phyloP scores from a whole-genome alignment of 1,284 basidiomycete species.

The Malassezia pachydermatis region DNA sequence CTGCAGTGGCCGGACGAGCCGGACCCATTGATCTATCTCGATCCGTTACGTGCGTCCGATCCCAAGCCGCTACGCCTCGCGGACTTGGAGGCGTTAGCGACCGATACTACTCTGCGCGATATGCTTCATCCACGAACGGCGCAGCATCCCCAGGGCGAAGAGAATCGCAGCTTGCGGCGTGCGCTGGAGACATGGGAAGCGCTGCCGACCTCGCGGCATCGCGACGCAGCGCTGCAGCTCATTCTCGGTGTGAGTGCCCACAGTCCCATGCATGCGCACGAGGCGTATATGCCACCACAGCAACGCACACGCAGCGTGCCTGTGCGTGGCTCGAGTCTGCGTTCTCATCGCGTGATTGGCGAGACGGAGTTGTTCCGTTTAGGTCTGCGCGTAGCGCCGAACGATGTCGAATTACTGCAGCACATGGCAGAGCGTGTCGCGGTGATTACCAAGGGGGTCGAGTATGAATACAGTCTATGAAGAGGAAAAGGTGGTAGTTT shows the following conservation, averaged over 20 bases:
- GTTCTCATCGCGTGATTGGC: conserved; percentile 24
- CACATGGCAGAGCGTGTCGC: conserved; percentile 37
- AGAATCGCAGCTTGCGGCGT: conserved; percentile 23
- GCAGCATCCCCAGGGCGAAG: conserved; percentile 26
- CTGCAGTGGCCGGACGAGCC: conserved; percentile 41
- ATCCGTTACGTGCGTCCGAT: conserved; percentile 41
- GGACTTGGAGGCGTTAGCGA: conserved; percentile 33
- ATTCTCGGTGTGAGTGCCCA: conserved; percentile 37
- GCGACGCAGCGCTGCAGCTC: conserved; percentile 41
- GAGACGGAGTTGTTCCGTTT: conserved; percentile 44
- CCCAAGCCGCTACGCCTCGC: conserved; percentile 35
- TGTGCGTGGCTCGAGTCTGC: conserved; percentile 7
- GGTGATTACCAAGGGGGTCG: conserved; percentile 5
- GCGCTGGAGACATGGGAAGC: conserved; percentile 36
- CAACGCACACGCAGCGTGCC: conserved; percentile 7
- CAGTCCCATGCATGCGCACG: conserved; percentile 18
- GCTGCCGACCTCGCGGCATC: conserved; percentile 35
- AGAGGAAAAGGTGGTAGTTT: neutral
- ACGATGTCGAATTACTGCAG: conserved; percentile 33
- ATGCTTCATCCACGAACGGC: conserved; percentile 25
- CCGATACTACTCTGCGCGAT: conserved; percentile 29
- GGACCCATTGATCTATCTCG: conserved; percentile 42
- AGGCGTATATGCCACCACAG: conserved; percentile 15
- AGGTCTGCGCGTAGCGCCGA: conserved; percentile 36
- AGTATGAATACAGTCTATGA: conserved; percentile 6